Percentiles rank a stretch among this genome's conserved stretches.
Conservation (phyloP, 2,329 filamentous ascomycete species). For the Zymoseptoria brevis region DNA sequence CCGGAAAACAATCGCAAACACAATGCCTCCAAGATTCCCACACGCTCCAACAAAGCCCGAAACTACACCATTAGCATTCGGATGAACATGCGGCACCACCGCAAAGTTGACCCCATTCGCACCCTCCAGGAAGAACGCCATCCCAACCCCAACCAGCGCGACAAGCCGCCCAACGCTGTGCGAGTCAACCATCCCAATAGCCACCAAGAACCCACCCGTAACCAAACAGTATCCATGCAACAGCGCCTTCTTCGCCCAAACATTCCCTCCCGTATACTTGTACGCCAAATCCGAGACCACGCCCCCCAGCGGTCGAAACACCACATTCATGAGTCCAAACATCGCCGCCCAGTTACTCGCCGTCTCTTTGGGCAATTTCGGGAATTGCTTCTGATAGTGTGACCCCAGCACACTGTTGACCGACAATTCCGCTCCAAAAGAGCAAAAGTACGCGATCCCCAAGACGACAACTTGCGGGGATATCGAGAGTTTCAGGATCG, state of each 20-base stretch:
- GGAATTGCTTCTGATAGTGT: conserved; percentile 53
- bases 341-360: conserved; percentile 59
- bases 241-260: conserved; percentile 59
- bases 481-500: conserved; percentile 53
- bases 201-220: conserved; percentile 52
- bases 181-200: conserved; percentile 58
- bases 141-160: conserved; percentile 64
- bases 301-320: conserved; percentile 60
- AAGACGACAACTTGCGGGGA: conserved; percentile 51
- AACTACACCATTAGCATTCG: conserved; percentile 70
- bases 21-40: conserved; percentile 77
- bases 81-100: conserved; percentile 78
- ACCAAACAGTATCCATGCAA: conserved; percentile 50
- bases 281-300: conserved; percentile 51
- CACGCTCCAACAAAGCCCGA: conserved; percentile 70
- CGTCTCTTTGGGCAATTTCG: conserved; percentile 20
- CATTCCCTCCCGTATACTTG: conserved; percentile 35
- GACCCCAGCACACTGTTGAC: conserved; percentile 54
- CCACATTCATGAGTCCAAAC: conserved; percentile 66
- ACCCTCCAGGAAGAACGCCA: conserved; percentile 77
- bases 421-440: conserved; percentile 53
- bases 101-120: conserved; percentile 83
- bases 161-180: conserved; percentile 59
- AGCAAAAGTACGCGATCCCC: conserved; percentile 48
- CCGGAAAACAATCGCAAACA: conserved; percentile 77